Evolutionary conservation across 1,139 yeast genomes (phyloP).

Genomic region (Lodderomyces jiufengensis): DNA sequence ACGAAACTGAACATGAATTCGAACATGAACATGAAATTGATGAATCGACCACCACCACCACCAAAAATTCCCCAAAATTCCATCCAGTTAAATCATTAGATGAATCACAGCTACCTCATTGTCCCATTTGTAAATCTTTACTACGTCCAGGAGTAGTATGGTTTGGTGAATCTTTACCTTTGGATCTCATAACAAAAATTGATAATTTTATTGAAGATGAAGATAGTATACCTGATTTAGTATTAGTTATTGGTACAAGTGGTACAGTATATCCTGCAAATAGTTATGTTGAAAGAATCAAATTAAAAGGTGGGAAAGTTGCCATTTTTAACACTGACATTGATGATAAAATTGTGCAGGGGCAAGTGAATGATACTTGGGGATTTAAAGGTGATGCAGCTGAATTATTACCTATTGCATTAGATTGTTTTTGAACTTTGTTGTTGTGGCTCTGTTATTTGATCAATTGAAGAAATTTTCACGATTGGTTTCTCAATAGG

Average conservation of each 20-base stretch:
- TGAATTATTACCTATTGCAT: constrained; percentile 59
- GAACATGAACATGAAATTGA: constrained; percentile 10
- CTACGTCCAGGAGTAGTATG: constrained; percentile 88
- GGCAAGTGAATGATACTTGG: constrained; percentile 51
- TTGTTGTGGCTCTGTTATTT: no score
- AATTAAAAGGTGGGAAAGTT: constrained; percentile 70
- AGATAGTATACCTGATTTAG: constrained; percentile 55
- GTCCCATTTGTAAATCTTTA: constrained; percentile 63
- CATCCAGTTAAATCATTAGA: constrained; percentile 46
- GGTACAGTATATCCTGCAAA: constrained; percentile 90
- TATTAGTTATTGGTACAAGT: constrained; percentile 81
- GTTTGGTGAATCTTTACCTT: constrained; percentile 84
- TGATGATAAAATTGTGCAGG: constrained; percentile 39
- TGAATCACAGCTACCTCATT: constrained; percentile 60
- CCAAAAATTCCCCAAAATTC: constrained; percentile 39
- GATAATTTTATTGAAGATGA: constrained; percentile 64
- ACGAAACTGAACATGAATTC: constrained; percentile 33
- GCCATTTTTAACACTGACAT: constrained; percentile 78
- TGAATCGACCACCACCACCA: constrained; percentile 8
- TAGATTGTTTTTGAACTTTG: constrained; percentile 29
- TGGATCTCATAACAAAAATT: constrained; percentile 56
- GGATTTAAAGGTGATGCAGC: constrained; percentile 83
- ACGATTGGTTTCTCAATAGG: no score
- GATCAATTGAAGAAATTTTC: constrained; percentile 19
- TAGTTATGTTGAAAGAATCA: constrained; percentile 78